Evolutionary conservation across 2,329 filamentous ascomycete genomes (phyloP).

Genomic region (Neoscytalidium dimidiatum): DNA sequence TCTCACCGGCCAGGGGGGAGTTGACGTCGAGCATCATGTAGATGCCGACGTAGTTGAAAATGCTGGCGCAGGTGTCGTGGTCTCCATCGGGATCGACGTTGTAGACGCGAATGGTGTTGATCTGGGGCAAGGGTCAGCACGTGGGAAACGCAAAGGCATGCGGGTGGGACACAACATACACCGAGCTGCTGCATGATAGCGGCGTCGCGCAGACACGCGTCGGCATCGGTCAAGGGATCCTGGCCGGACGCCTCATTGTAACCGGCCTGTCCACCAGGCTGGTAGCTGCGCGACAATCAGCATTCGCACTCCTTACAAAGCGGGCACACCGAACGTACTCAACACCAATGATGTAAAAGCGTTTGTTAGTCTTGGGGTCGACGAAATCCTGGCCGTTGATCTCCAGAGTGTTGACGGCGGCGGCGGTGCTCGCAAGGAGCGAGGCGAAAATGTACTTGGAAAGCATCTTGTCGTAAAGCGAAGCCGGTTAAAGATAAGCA

Average conservation of each 20-base stretch:
- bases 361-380: constrained; percentile 57
- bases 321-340: constrained; percentile 47
- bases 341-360: constrained; percentile 64
- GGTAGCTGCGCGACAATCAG: constrained; percentile 49
- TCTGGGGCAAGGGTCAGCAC: constrained; percentile 29
- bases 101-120: constrained; percentile 68
- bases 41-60: constrained; percentile 67
- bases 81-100: constrained; percentile 61
- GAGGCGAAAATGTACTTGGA: constrained; percentile 15
- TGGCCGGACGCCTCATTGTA: constrained; percentile 52
- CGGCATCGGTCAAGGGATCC: constrained; percentile 61
- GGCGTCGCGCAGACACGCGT: constrained; percentile 62
- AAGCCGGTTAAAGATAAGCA: constrained; percentile 7
- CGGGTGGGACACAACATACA: constrained; percentile 36
- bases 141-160: not conserved
- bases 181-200: constrained; percentile 64
- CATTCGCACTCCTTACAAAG: not conserved
- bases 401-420: constrained; percentile 58
- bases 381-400: constrained; percentile 64
- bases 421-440: constrained; percentile 44
- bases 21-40: constrained; percentile 69
- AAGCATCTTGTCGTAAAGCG: constrained; percentile 9
- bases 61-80: constrained; percentile 63
- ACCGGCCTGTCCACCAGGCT: constrained; percentile 62
- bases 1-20: constrained; percentile 58